A percentile compares a stretch with the other conserved stretches of the same genome.
Evolutionary conservation across 768 basidiomycete genomes (phyloP).

Genomic region (Rhizopogon salebrosus): DNA sequence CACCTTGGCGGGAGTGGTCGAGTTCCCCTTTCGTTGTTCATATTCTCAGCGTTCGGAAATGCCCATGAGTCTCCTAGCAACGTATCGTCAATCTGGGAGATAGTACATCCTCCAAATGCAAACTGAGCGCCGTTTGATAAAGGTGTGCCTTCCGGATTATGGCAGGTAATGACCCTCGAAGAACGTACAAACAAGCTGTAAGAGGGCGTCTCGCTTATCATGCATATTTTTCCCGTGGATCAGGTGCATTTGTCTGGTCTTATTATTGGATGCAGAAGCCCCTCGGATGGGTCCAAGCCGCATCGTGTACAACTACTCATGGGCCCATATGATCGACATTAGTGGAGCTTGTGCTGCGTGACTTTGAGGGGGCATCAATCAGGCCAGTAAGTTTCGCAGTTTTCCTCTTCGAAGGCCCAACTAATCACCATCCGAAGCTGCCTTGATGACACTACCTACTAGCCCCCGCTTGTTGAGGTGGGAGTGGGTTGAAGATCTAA

Average conservation of each 20-base stretch:
- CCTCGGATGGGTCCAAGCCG: background rate
- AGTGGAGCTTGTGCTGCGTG: too few species aligned
- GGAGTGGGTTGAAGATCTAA: too few species aligned
- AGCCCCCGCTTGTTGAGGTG: too few species aligned
- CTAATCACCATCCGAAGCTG: too few species aligned
- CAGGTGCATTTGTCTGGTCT: background rate
- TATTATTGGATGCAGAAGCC: background rate
- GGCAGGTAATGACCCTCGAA: background rate
- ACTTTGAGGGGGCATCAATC: too few species aligned
- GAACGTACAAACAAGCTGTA: too few species aligned
- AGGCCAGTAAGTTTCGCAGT: too few species aligned
- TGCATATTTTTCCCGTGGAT: background rate
- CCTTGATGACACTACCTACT: too few species aligned
- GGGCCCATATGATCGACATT: too few species aligned
- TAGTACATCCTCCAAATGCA: background rate
- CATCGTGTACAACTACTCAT: too few species aligned
- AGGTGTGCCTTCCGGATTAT: background rate
- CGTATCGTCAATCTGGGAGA: background rate
- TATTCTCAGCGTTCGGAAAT: background rate
- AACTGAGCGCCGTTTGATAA: background rate
- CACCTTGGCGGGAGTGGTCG: background rate
- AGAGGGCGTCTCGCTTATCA: background rate
- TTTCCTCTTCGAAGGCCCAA: too few species aligned
- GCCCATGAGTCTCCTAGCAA: background rate
- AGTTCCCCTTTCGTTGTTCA: background rate